A percentile compares a stretch with the other conserved stretches of the same genome.
phyloP scores from a whole-genome alignment of 371 early-diverging fungal species.

The Apophysomyces variabilis region DNA sequence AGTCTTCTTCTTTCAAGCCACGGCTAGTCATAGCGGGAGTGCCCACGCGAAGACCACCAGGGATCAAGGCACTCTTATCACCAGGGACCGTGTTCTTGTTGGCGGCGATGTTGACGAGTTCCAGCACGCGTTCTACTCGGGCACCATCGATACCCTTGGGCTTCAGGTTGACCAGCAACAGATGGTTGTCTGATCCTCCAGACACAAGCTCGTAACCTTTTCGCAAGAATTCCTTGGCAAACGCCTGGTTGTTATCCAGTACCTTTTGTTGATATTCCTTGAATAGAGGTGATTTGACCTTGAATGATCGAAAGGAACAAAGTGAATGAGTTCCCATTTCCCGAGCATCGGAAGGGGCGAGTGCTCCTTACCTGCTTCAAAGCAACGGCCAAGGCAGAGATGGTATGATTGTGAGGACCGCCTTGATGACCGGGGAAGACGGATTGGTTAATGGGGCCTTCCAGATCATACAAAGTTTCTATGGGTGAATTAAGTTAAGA shows the following conservation, averaged over 20 bases:
- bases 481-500: not conserved
- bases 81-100: slow-evolving; percentile 99
- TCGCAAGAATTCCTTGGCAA: slow-evolving; percentile 77
- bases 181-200: slow-evolving; percentile 96
- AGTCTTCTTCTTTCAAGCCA: slow-evolving; percentile 88
- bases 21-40: slow-evolving; percentile 99
- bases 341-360: not conserved
- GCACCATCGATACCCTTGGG: slow-evolving; percentile 91
- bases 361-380: slow-evolving; percentile 73
- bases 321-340: slow-evolving; percentile 13
- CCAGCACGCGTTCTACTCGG: slow-evolving; percentile 92
- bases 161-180: slow-evolving; percentile 87
- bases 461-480: slow-evolving; percentile 87
- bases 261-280: slow-evolving; percentile 93
- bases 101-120: slow-evolving; percentile 93
- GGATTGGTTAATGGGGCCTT: slow-evolving; percentile 92
- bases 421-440: slow-evolving; percentile 99
- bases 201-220: slow-evolving; percentile 87
- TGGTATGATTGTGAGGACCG: slow-evolving; percentile 99
- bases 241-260: slow-evolving; percentile 84
- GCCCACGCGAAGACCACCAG: slow-evolving; percentile 93
- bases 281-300: slow-evolving; percentile 78
- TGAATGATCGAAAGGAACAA: not conserved
- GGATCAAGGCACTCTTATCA: slow-evolving; percentile 94
- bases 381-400: slow-evolving; percentile 96